Conservation (phyloP, 2,329 filamentous ascomycete species). For the Penicillium sp. region DNA sequence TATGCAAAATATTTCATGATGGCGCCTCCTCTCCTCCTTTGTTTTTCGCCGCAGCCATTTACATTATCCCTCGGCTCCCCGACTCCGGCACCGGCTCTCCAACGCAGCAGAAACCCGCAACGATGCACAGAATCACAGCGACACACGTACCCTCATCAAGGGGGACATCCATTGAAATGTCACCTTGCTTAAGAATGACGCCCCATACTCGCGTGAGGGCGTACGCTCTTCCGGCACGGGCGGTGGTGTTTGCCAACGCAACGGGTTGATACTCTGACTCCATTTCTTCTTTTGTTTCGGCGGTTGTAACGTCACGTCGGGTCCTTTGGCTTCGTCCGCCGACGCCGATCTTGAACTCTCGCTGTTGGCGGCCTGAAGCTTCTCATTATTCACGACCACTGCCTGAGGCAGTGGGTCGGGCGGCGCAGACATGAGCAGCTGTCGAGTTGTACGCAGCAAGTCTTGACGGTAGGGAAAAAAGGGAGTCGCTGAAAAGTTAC, state of each 20-base stretch:
- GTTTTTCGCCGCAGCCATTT: background rate
- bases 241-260: slow-evolving; percentile 46
- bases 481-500: too few species aligned
- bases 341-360: slow-evolving; percentile 11
- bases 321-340: slow-evolving; percentile 11
- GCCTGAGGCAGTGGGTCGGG: slow-evolving; percentile 14
- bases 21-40: background rate
- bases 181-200: slow-evolving; percentile 66
- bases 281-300: slow-evolving; percentile 23
- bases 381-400: slow-evolving; percentile 14
- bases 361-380: slow-evolving; percentile 10
- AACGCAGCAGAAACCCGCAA: background rate
- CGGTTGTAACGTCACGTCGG: slow-evolving; percentile 3
- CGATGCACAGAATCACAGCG: too few species aligned
- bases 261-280: slow-evolving; percentile 39
- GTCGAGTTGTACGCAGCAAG: too few species aligned
- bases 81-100: too few species aligned
- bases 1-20: slow-evolving; percentile 6
- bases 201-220: slow-evolving; percentile 63
- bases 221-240: slow-evolving; percentile 50
- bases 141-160: slow-evolving; percentile 61
- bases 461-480: too few species aligned
- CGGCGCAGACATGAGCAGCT: slow-evolving; percentile 10
- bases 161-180: slow-evolving; percentile 89
- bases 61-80: background rate